Evolutionary conservation across 192 early-diverging fungal genomes (phyloP).

Genomic region (Endogone sp.): DNA sequence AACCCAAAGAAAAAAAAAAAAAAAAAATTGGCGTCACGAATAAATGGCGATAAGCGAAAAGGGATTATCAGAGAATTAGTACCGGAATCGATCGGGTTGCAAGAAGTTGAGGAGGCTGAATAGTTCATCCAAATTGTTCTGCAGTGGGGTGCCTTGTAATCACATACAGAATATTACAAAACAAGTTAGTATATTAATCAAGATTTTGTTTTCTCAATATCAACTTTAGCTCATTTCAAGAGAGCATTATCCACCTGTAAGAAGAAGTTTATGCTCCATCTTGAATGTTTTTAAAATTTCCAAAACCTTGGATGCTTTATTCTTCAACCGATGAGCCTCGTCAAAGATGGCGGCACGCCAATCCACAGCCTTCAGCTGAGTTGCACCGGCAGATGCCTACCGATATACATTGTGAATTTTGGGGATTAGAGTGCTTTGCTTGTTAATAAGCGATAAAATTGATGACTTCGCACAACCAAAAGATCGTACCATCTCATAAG

Average conservation of each 20-base stretch:
- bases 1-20: no score
- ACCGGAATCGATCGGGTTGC: conserved; percentile 68
- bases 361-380: conserved; percentile 63
- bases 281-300: conserved; percentile 72
- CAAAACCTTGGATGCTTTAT: conserved; percentile 74
- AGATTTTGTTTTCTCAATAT: no score
- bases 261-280: conserved; percentile 71
- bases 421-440: no score
- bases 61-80: neutral
- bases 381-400: conserved; percentile 50
- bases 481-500: conserved; percentile 50
- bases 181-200: no score
- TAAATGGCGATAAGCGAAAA: neutral
- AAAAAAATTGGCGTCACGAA: neutral
- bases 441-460: conserved; percentile 1
- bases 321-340: conserved; percentile 86
- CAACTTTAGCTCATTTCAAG: no score
- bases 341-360: conserved; percentile 78
- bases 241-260: no score
- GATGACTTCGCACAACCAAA: conserved; percentile 37
- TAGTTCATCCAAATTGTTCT: conserved; percentile 79
- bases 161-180: no score
- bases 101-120: conserved; percentile 81
- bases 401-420: neutral
- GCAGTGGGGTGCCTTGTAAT: conserved; percentile 58